Percentiles rank a stretch among this genome's conserved stretches.
phyloP scores from a whole-genome alignment of 2,329 filamentous ascomycete genomes.

The Ophiostoma sp. region DNA sequence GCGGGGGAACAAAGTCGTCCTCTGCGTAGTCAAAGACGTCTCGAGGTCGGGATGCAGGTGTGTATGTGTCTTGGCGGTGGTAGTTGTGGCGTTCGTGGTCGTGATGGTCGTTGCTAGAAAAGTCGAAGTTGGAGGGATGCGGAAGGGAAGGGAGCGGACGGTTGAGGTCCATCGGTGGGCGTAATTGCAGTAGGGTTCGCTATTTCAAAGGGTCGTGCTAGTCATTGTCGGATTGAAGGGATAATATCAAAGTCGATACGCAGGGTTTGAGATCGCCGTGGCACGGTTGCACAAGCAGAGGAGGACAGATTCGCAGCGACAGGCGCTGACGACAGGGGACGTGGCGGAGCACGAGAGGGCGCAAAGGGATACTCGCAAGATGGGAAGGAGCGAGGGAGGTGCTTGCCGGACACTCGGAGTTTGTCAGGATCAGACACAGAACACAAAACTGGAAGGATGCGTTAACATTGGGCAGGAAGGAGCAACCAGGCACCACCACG shows the following conservation, averaged over 20 bases:
- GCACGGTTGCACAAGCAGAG: not conserved
- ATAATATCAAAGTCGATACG: not conserved
- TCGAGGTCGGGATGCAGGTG: not conserved
- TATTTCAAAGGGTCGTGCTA: not conserved
- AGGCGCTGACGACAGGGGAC: constrained; percentile 10
- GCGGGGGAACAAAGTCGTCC: constrained; percentile 1
- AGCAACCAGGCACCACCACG: not conserved
- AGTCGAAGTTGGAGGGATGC: constrained; percentile 4
- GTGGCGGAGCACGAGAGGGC: constrained; percentile 3
- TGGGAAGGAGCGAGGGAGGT: not conserved
- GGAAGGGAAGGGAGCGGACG: constrained; percentile 12
- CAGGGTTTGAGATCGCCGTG: not conserved
- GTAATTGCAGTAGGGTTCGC: not conserved
- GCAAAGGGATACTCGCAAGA: not conserved
- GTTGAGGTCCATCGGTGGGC: constrained; percentile 12
- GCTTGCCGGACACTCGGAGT: not conserved
- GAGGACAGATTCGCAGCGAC: not conserved
- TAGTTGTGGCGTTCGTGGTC: constrained; percentile 7
- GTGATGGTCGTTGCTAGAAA: not conserved
- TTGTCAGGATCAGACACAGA: not conserved
- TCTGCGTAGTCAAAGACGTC: constrained; percentile 8
- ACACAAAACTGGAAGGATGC: not conserved
- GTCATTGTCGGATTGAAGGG: not conserved
- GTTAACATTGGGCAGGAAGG: not conserved
- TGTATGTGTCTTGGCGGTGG: not conserved